Base-by-base conservation (phyloP, 1,284 basidiomycete species). In the Cystobasidium pallidum region DNA sequence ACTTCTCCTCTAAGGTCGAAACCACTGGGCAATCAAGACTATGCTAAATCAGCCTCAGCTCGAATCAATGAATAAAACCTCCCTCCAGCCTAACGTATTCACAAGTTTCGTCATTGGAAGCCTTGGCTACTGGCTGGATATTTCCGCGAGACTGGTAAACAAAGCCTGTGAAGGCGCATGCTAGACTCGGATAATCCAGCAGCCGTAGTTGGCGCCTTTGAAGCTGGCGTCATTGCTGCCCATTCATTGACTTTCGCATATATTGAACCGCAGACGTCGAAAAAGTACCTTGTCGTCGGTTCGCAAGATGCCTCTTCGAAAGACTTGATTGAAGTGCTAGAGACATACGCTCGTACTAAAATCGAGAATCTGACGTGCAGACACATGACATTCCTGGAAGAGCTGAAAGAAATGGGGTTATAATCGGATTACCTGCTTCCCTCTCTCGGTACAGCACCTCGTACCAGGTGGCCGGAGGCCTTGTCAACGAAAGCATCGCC, bases 1-100 rank as follows among this genome's bases (percentile, higher is more conserved):
- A 73, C 52, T 21, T 59, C 41, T 74, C 26, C 75, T 39, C 58
- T 76, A 75, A 51, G 74, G 64, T 4, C 61, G 76, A 13, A 62
- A 52, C 13, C 76, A 77, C 59, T 76, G 76, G 75, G 76, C 75
- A 4, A 61, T 75, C 32, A 75, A 77, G 39, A 61, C 52, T 2
- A 19, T 75, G 59, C 71, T 77, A 19, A 36, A 43, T 7, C 45
- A 52, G 43, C 75, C 75, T 4, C 73, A 74, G 19, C 76, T 72
- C 72, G 47, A 54, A 0, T 11, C 32, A 0, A 10, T 77, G n/a
- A 45, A 65, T 0, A 75, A 73, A 73, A 73, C 76, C 13, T 75
- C 74, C 19, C 32, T 65, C 4, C 43, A 34, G 19, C 63, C 63
- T 13, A 65, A 51, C 45, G 26, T 65, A 3, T 65, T 65, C 47